Evolutionary conservation across 257 asterid species (phyloP), one percentile per base, ranked within the genome.

Genomic region (Capsicum baccatum): DNA sequence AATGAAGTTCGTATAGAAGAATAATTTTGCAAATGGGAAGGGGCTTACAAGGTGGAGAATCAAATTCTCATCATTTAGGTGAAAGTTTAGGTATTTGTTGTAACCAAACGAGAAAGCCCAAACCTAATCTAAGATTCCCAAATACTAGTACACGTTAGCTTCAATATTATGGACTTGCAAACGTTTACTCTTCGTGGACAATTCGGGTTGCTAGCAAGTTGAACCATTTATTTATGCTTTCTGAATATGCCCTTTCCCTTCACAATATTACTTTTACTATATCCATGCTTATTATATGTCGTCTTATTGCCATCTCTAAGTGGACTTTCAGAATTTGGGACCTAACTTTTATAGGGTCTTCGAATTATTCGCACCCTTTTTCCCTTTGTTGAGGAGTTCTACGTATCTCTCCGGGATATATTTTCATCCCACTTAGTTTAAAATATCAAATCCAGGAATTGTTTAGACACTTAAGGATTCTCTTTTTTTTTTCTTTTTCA

Each of bases 271-370:
- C 44, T 74, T 76, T 19, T 76, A 12, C 39, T 76, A 26, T 13
- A 13, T 76, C 11, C 19, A 76, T 21, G 21, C 13, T 8, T 57
- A 12, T 21, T 6, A 6, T 48, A 26, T 26, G 26, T 74, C 13
- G 81, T 50, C 42, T 11, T 12, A 4, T 14, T 13, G 80, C 80
- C 17, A 50, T 74, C 80, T 50, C 80, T 50, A 74, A 60, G 19
- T 21, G 60, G 80, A 74, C 15, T 50, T 70, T 19, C 60, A 50
- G 62, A 74, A 26, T 6, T 26, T 74, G 60, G 80, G 62, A 74
- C 62, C 81, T 74, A 10, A 73, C 0, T 48, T 50, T 21, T 48
- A 62, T 50, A 62, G 81, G n/a, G 81, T 74, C 81, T 16, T 21
- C 12, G 42, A 74, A 19, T 74, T 50, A 50, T 50, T 74, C 47